Conservation (phyloP, 345 rosid species). For the Xanthoceras sorbifolium region DNA sequence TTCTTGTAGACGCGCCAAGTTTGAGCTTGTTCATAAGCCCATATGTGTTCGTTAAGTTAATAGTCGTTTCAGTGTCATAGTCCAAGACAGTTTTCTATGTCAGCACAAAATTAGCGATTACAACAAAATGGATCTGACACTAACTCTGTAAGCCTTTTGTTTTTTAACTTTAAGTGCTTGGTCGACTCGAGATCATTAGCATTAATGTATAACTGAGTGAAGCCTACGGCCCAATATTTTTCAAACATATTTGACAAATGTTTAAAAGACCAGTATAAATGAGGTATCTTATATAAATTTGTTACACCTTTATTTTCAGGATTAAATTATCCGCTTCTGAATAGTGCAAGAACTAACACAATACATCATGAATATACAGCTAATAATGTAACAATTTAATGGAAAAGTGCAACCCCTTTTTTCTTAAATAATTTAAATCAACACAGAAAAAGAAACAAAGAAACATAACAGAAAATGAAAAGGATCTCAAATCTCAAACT, state of each 20-base stretch:
- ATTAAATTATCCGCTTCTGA: neutral
- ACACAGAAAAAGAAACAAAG: neutral
- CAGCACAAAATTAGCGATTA: neutral
- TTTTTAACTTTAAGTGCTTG: neutral
- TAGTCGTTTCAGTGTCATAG: neutral
- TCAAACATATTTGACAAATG: neutral
- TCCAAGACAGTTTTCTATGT: neutral
- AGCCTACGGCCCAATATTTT: neutral
- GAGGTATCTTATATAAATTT: neutral
- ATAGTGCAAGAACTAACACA: neutral
- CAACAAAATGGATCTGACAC: neutral
- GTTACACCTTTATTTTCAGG: neutral
- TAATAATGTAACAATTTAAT: neutral
- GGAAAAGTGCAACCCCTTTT: neutral
- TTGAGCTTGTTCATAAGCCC: neutral
- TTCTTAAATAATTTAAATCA: neutral
- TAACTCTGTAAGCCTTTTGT: neutral
- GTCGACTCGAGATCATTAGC: neutral
- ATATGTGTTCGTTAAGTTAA: neutral
- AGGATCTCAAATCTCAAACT: neutral
- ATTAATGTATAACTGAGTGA: neutral
- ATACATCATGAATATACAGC: neutral
- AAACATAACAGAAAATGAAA: neutral
- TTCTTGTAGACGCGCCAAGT: neutral
- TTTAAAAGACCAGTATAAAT: neutral